Base-by-base conservation (phyloP, 2,329 filamentous ascomycete genomes). In the Colletotrichum higginsianum region DNA sequence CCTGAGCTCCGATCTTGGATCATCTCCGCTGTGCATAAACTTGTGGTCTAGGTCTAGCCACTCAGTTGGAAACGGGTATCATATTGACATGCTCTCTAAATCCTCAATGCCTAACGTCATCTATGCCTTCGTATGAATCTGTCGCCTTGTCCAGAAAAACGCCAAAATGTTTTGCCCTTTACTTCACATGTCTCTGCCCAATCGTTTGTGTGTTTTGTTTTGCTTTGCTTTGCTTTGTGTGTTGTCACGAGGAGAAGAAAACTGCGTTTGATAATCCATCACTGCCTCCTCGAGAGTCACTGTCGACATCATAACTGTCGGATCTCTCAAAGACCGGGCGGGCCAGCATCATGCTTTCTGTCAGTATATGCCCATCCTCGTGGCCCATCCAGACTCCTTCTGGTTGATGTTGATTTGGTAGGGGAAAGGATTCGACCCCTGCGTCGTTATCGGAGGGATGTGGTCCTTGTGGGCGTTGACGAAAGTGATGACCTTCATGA, bases 391-490 rank as follows among this genome's bases (percentile, higher is more conserved):
- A 73, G 93, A 91, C 71, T 91, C 88, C 78, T 94, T 94, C 68
- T 94, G 94, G 79, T 97, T 96, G 71, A 98, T 90, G 73, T 92
- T 89, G 79, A 98, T 97, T 81, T 95, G 93, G 82, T 97, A 98
- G 0, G 96, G 96, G 79, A 98, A 99, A 0, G 96, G 96, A 80
- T 98, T 98, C 58, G 93, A 94, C 79, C 92, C 95, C 26, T 95
- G 96, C 11, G 95, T 97, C 75, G 95, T 98, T 77, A 98, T 98
- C 61, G 96, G 96, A 1, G 96, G 96, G 75, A 99, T 98, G 82
- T 98, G 96, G 78, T 97, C 94, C 81, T 97, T 97, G 82, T 98
- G 93, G 62, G 90, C 86, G 83, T 97, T 97, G 77, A 94, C 95
- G 65, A 94, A 93, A 73, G 91, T 92, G 76, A 98, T 90, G 77